Evolutionary conservation across 352 stramenopile genomes (phyloP).

Genomic region (Albugo laibachii): DNA sequence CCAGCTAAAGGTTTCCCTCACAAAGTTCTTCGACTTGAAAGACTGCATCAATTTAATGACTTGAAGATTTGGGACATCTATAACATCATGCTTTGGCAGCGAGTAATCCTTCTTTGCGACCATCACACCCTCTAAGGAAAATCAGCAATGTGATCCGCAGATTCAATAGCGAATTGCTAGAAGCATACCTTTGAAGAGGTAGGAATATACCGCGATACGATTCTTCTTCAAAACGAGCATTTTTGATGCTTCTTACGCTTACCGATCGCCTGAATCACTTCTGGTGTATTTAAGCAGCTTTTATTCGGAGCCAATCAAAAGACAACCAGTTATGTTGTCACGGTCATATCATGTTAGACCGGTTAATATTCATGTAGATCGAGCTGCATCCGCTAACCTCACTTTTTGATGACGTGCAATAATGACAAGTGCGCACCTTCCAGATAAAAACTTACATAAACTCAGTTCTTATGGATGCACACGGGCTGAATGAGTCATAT

Average conservation of each 20-base stretch:
- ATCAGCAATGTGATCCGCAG: neutral
- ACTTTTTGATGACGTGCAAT: no score
- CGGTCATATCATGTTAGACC: no score
- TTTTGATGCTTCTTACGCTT: neutral
- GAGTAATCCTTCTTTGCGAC: conserved; percentile 81
- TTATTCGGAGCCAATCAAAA: no score
- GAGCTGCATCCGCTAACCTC: no score
- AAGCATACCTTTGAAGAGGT: conserved; percentile 88
- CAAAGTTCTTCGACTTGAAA: conserved; percentile 92
- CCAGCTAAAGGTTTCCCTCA: conserved; percentile 99
- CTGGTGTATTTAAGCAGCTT: no score
- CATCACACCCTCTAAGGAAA: conserved; percentile 67
- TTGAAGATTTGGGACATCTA: conserved; percentile 97
- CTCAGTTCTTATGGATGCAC: no score
- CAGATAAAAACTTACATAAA: no score
- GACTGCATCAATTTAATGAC: conserved; percentile 98
- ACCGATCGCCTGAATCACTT: no score
- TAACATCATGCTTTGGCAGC: conserved; percentile 86
- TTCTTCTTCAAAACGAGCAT: conserved; percentile 96
- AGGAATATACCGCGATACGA: conserved; percentile 97
- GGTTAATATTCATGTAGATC: no score
- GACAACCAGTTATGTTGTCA: no score
- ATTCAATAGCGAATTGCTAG: neutral
- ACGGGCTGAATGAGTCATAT: no score
- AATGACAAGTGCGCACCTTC: no score